phyloP scores from a whole-genome alignment of 805 yeast species.

The Diddensiella caesifluorescens region DNA sequence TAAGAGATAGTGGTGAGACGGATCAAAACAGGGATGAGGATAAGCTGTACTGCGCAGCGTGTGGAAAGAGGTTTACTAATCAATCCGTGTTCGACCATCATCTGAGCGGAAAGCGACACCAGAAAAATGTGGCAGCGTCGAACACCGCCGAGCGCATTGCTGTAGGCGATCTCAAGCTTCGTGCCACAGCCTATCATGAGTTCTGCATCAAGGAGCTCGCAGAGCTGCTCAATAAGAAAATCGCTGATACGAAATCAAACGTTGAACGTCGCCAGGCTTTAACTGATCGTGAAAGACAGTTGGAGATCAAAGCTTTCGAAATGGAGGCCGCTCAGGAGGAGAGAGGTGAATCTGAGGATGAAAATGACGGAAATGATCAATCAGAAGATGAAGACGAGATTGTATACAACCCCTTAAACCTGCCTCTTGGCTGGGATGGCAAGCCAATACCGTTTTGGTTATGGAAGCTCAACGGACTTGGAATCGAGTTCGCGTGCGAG shows the following conservation, averaged over 20 bases:
- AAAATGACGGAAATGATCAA: constrained; percentile 21
- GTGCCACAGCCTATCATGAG: constrained; percentile 34
- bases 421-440: constrained; percentile 86
- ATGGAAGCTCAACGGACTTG: constrained; percentile 82
- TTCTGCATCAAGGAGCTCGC: constrained; percentile 37
- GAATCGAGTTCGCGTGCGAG: constrained; percentile 69
- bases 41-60: constrained; percentile 50
- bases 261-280: constrained; percentile 57
- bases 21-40: background rate
- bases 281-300: constrained; percentile 61
- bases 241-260: constrained; percentile 51
- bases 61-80: constrained; percentile 60
- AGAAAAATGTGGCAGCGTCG: constrained; percentile 38
- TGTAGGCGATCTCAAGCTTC: constrained; percentile 14
- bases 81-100: constrained; percentile 64
- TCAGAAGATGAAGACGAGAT: constrained; percentile 34
- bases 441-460: constrained; percentile 92
- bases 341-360: constrained; percentile 21
- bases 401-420: constrained; percentile 44
- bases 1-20: background rate
- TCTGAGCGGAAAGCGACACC: constrained; percentile 69
- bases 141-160: background rate
- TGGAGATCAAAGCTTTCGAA: constrained; percentile 45
- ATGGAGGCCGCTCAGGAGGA: constrained; percentile 27
- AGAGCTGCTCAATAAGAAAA: constrained; percentile 36